Percentiles rank a stretch among this genome's conserved stretches.
phyloP scores from a whole-genome alignment of 192 early-diverging fungal species.

The Lunasporangiospora selenospora region DNA sequence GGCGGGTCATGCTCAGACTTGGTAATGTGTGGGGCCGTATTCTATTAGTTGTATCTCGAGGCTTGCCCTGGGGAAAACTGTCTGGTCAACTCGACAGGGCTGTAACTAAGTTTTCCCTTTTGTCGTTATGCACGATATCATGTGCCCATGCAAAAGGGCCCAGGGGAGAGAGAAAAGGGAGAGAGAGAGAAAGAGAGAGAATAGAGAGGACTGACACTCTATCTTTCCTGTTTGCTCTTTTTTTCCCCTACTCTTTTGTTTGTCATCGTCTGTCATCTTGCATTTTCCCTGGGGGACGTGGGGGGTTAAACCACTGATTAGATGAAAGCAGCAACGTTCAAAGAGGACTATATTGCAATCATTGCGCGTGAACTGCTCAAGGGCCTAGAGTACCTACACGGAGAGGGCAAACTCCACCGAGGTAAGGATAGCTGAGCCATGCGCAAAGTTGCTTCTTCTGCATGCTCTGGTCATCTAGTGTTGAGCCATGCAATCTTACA shows the following conservation, averaged over 20 bases:
- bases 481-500: too few relatives aligned
- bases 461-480: too few relatives aligned
- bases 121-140: neutral
- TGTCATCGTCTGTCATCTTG: too few relatives aligned
- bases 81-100: too few relatives aligned
- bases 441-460: neutral
- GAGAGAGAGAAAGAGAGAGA: slow-evolving; percentile 4
- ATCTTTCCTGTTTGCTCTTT: neutral
- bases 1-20: slow-evolving; percentile 96
- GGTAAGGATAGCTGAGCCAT: slow-evolving; percentile 36
- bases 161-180: too few relatives aligned
- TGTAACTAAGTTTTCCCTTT: too few relatives aligned
- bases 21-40: too few relatives aligned
- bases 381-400: slow-evolving; percentile 92
- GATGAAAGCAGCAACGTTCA: slow-evolving; percentile 85
- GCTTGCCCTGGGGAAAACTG: too few relatives aligned
- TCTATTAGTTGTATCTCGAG: too few relatives aligned
- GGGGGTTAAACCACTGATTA: slow-evolving; percentile 35
- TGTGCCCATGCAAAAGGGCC: neutral
- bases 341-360: slow-evolving; percentile 89
- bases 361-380: slow-evolving; percentile 86
- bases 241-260: slow-evolving; percentile 1
- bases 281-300: too few relatives aligned
- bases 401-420: slow-evolving; percentile 84
- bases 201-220: neutral